A percentile compares a stretch with the other conserved stretches of the same genome.
These are phyloP conservation scores for Barbatosphaeria neglecta DNA, from an alignment of 495 filamentous ascomycete genomes.

Conservation along the genomic window DNA sequence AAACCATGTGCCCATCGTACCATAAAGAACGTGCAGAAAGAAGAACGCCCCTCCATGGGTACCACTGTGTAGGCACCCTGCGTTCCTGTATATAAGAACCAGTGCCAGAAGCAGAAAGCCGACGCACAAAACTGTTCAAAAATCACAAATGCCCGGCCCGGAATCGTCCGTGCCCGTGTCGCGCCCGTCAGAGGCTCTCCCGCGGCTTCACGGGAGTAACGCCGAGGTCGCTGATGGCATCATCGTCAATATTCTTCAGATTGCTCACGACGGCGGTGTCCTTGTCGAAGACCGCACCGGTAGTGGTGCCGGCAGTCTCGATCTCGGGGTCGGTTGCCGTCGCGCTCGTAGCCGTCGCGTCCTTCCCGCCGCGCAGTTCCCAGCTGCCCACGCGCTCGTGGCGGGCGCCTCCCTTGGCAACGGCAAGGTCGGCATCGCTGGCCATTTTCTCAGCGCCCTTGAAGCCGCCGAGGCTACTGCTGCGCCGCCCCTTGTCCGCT, in stretches of 20 bases:
- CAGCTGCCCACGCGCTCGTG: constrained; percentile 30
- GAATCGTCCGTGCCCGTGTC: too few species aligned
- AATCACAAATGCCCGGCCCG: too few species aligned
- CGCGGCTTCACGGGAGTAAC: constrained; percentile 6
- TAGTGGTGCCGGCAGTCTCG: background rate
- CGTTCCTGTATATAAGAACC: too few species aligned
- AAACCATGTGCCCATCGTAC: too few species aligned
- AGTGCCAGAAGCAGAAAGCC: too few species aligned
- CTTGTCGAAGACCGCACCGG: background rate
- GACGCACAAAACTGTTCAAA: too few species aligned
- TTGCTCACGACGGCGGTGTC: background rate
- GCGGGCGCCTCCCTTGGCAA: constrained; percentile 14
- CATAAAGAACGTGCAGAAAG: too few species aligned
- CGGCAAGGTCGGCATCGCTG: constrained; percentile 22
- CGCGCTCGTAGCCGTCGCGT: background rate
- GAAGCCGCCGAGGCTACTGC: constrained; percentile 20
- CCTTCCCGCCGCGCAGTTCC: constrained; percentile 19
- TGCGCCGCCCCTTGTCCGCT: constrained; percentile 5
- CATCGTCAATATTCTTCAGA: constrained; percentile 6
- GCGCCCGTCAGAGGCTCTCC: constrained; percentile 6
- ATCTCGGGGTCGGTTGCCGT: too few species aligned
- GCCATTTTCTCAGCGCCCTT: constrained; percentile 26
- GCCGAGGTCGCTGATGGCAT: constrained; percentile 9
- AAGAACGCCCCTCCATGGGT: too few species aligned
- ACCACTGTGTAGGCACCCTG: too few species aligned